Base-by-base conservation (phyloP, 2,329 filamentous ascomycete species). In the Colletotrichum shisoi region DNA sequence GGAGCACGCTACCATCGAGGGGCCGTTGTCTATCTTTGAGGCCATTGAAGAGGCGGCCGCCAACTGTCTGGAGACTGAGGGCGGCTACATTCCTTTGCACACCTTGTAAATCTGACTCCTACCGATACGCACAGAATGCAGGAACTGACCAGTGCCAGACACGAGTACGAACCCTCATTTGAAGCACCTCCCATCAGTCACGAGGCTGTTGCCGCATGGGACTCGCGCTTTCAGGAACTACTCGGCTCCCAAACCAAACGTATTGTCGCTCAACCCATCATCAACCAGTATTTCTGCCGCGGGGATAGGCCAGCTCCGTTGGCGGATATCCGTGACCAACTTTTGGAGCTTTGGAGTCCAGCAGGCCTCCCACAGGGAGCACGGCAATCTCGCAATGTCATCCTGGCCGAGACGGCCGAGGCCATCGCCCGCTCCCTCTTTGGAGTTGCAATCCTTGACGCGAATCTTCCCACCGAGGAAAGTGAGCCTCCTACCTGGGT, bases 391-490 rank as follows among this genome's bases (percentile, higher is more conserved):
- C 63, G 69, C 19, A 49, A 52, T n/a, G 46, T 70, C 34, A 53
- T 67, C 13, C 46, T 70, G 8, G 56, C 69, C 3, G 69, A 70
- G 39, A 67, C 67, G 19, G 56, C 63, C n/a, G 69, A 70, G 12
- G 67, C 67, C 27, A 58, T 66, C 24, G 63, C 64, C 12, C 57
- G 63, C 21, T 67, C 69, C 7, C 52, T 69, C 15, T 68, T 63
- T 13, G 69, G 63, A 6, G 48, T 70, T 8, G 45, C 54, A 6
- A 61, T 69, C 21, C 63, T 70, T 19, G 69, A 69, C 49, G 56
- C 57, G 3, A 66, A 62, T 19, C 24, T 70, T 27, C 52, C 57
- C 1, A 53, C 39, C 17, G 31, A 40, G n/a, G 52, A 64, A n/a
- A 60, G 44, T 45, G 60, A 46, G 40, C 39, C 46, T 24, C 48